Evolutionary conservation across 139 green algal genomes (phyloP).

Genomic region (Chlamydomonas applanata): DNA sequence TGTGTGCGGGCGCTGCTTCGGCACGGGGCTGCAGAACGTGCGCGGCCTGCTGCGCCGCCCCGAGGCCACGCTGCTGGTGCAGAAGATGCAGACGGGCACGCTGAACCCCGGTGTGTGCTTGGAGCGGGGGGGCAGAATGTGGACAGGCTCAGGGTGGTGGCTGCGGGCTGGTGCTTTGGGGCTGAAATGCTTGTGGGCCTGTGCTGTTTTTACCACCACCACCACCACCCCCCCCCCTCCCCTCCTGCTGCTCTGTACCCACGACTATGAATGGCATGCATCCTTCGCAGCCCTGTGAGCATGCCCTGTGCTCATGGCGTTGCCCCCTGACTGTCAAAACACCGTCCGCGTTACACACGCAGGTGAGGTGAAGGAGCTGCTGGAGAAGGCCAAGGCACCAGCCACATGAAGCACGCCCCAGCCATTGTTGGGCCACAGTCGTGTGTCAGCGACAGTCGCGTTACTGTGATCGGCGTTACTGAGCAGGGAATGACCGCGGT

Average conservation of each 20-base stretch:
- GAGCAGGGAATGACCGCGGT: no score
- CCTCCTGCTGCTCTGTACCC: neutral
- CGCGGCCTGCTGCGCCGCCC: slow-evolving; percentile 88
- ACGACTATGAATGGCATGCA: no score
- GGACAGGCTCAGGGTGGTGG: no score
- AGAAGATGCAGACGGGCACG: slow-evolving; percentile 92
- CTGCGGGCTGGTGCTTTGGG: no score
- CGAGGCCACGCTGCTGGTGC: slow-evolving; percentile 85
- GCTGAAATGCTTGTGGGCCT: neutral
- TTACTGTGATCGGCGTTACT: no score
- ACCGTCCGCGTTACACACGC: neutral
- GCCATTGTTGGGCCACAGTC: no score
- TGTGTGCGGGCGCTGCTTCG: slow-evolving; percentile 96
- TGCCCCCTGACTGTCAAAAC: neutral
- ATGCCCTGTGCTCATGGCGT: neutral
- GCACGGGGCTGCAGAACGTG: slow-evolving; percentile 91
- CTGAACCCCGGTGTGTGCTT: slow-evolving; percentile 69
- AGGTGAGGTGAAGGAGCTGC: slow-evolving; percentile 57
- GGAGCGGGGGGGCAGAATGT: no score
- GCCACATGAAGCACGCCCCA: neutral
- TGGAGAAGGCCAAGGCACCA: slow-evolving; percentile 20
- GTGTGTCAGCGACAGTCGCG: no score
- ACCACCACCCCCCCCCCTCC: no score
- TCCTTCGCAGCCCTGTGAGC: neutral
- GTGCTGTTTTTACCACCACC: neutral